Evolutionary conservation across 169 alveolate genomes (phyloP).

Genomic region (Theileria orientalis): DNA sequence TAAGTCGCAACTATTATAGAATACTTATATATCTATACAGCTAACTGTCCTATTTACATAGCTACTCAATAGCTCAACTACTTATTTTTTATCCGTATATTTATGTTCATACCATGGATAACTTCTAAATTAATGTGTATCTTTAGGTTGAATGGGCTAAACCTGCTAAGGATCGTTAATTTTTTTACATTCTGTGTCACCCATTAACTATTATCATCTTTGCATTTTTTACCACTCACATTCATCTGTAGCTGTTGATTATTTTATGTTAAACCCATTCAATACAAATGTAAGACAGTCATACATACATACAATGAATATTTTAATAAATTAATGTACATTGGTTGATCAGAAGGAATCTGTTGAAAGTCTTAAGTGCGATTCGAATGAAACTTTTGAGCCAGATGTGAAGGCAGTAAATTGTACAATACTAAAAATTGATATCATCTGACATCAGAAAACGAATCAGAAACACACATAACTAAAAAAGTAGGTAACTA

Average conservation of each 20-base stretch:
- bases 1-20: slow-evolving; percentile 31
- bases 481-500: too few relatives aligned
- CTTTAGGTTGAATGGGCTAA: slow-evolving; percentile 83
- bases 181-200: background rate
- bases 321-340: too few relatives aligned
- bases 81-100: background rate
- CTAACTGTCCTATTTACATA: background rate
- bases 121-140: too few relatives aligned
- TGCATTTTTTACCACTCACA: too few relatives aligned
- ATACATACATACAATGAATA: too few relatives aligned
- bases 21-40: background rate
- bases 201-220: background rate
- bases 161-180: slow-evolving; percentile 71
- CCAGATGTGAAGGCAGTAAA: slow-evolving; percentile 54
- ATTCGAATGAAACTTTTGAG: slow-evolving; percentile 27
- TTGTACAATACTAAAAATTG: slow-evolving; percentile 21
- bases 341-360: too few relatives aligned
- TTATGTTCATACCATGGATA: too few relatives aligned
- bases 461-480: background rate
- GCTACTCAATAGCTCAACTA: background rate
- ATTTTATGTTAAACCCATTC: too few relatives aligned
- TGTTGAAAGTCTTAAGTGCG: background rate
- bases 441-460: background rate
- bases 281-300: too few relatives aligned
- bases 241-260: too few relatives aligned